These are phyloP conservation scores for Circinella minor DNA, from an alignment of 371 early-diverging fungal species.

Conservation along the genomic window DNA sequence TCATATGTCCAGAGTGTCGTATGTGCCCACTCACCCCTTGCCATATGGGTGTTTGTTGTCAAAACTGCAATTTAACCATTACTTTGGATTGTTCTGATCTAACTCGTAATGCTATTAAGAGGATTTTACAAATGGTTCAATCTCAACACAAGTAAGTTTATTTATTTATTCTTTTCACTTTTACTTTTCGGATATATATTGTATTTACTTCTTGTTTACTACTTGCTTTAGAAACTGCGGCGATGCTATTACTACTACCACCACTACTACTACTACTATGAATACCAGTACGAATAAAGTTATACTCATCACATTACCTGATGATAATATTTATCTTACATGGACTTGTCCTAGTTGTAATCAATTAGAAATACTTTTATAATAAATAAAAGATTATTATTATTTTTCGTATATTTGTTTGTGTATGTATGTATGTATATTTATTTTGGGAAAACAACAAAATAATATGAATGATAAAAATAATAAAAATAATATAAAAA, in stretches of 20 bases:
- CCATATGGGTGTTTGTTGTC: slow-evolving; percentile 11
- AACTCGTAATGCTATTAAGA: background rate
- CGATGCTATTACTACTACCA: background rate
- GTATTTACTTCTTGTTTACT: background rate
- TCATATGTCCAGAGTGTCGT: slow-evolving; percentile 20
- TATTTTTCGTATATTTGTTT: background rate
- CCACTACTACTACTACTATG: background rate
- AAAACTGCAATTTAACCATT: slow-evolving; percentile 10
- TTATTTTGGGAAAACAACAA: background rate
- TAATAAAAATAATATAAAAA: background rate
- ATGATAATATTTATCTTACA: slow-evolving; percentile 13
- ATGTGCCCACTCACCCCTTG: slow-evolving; percentile 8
- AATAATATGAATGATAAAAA: background rate
- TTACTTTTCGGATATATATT: background rate
- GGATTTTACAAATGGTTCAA: slow-evolving; percentile 13
- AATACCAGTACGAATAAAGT: background rate
- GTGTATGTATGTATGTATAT: background rate
- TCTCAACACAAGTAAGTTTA: slow-evolving; percentile 1
- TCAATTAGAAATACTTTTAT: slow-evolving; percentile 23
- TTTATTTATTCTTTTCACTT: background rate
- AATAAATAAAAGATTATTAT: background rate
- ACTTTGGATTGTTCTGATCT: slow-evolving; percentile 13
- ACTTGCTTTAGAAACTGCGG: no score
- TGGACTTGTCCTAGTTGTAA: slow-evolving; percentile 23
- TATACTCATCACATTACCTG: slow-evolving; percentile 5